These are phyloP conservation scores for Exophiala mesophila DNA, from an alignment of 2,329 filamentous ascomycete genomes.

Conservation along the genomic window DNA sequence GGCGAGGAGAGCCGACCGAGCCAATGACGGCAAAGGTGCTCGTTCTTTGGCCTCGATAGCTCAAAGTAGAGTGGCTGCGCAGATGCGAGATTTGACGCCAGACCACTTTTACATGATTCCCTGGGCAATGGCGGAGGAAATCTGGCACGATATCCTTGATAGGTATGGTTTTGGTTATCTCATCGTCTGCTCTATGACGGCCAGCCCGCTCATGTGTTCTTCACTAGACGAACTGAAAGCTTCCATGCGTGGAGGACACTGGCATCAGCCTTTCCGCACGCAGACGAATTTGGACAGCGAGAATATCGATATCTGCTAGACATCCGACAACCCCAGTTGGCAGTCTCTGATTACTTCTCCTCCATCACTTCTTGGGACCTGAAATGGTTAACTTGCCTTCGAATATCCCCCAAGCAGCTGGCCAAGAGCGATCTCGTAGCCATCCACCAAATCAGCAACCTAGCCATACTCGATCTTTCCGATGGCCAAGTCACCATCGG, in stretches of 20 bases:
- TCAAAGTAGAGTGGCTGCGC: conserved; percentile 20
- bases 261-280: conserved; percentile 32
- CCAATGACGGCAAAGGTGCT: conserved; percentile 11
- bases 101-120: conserved; percentile 36
- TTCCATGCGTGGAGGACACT: conserved; percentile 43
- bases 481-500: conserved; percentile 16
- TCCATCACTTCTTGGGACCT: conserved; percentile 31
- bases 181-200: too few relatives aligned
- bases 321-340: conserved; percentile 29
- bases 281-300: conserved; percentile 30
- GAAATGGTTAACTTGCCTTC: conserved; percentile 35
- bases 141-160: conserved; percentile 36
- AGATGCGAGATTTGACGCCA: conserved; percentile 35
- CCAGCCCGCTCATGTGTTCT: background rate
- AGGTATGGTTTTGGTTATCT: conserved; percentile 29
- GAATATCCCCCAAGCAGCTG: conserved; percentile 31
- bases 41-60: conserved; percentile 21
- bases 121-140: conserved; percentile 36
- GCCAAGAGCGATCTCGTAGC: conserved; percentile 35
- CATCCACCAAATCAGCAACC: conserved; percentile 36
- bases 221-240: conserved; percentile 27
- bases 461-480: conserved; percentile 36
- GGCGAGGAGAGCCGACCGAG: conserved; percentile 6
- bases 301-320: conserved; percentile 31
- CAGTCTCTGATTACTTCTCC: conserved; percentile 34